Conservation (phyloP, 768 basidiomycete species). For the Aureoboletus auriporus region DNA sequence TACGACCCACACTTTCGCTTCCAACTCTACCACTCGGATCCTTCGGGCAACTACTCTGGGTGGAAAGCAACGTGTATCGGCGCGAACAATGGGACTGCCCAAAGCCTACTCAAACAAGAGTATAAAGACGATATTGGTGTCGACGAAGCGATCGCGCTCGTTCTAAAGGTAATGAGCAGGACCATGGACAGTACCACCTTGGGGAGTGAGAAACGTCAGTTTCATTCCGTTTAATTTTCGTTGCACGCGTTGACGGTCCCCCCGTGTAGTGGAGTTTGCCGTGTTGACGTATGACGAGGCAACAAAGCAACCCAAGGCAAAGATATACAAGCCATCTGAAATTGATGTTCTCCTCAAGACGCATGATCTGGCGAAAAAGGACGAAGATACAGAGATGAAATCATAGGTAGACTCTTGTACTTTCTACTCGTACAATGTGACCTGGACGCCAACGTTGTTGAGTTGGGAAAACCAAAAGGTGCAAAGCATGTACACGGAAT, state of each 20-base stretch:
- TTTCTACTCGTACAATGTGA: background rate
- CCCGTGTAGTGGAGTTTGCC: slow-evolving; percentile 86
- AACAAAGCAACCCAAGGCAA: slow-evolving; percentile 78
- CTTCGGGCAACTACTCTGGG: slow-evolving; percentile 96
- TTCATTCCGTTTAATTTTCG: slow-evolving; percentile 19
- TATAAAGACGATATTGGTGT: slow-evolving; percentile 93
- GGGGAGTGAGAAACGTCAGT: slow-evolving; percentile 91
- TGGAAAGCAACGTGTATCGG: slow-evolving; percentile 99
- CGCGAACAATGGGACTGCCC: slow-evolving; percentile 96
- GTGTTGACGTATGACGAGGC: slow-evolving; percentile 81
- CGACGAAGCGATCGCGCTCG: slow-evolving; percentile 89
- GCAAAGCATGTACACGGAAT: background rate
- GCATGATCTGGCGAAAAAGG: slow-evolving; percentile 84
- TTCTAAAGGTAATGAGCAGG: slow-evolving; percentile 95
- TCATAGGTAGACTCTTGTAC: slow-evolving; percentile 27
- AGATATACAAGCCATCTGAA: slow-evolving; percentile 87
- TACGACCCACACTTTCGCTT: slow-evolving; percentile 95
- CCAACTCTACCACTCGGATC: slow-evolving; percentile 98
- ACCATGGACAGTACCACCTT: slow-evolving; percentile 99
- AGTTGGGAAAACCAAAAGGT: no score
- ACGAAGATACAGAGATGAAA: slow-evolving; percentile 80
- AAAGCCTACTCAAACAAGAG: slow-evolving; percentile 94
- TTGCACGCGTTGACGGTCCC: background rate
- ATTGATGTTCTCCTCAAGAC: slow-evolving; percentile 77
- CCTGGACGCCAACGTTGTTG: background rate